These are phyloP conservation scores for Warburgia ugandensis DNA, from an alignment of 164 flowering plant genomes.

Conservation along the genomic window DNA sequence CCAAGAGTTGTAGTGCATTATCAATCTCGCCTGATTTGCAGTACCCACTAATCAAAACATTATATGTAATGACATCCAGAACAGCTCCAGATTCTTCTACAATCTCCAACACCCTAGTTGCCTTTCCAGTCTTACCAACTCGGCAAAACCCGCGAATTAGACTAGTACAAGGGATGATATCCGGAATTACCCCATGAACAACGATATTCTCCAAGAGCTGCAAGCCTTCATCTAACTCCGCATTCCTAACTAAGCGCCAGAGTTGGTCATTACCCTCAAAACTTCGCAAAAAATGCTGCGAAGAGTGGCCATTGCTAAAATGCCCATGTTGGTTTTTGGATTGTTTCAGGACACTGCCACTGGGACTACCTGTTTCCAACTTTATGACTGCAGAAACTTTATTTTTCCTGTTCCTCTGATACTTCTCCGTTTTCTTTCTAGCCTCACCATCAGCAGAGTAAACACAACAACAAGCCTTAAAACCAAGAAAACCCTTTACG, in stretches of 20 bases:
- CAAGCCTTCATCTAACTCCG: constrained; percentile 56
- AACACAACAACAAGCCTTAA: constrained; percentile 20
- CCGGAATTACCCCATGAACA: constrained; percentile 56
- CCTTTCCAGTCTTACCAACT: constrained; percentile 53
- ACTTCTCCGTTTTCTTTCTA: constrained; percentile 11
- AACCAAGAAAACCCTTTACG: constrained; percentile 13
- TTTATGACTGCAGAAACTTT: constrained; percentile 26
- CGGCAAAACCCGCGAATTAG: constrained; percentile 67
- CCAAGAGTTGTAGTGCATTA: constrained; percentile 54
- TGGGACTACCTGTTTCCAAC: constrained; percentile 22
- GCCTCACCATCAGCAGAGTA: constrained; percentile 9
- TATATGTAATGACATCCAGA: constrained; percentile 82
- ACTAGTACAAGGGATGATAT: constrained; percentile 61
- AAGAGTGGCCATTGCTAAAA: constrained; percentile 16
- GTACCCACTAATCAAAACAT: constrained; percentile 72
- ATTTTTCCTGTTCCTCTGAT: constrained; percentile 14
- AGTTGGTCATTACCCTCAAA: constrained; percentile 50
- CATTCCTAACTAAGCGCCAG: constrained; percentile 50
- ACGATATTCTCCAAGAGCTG: constrained; percentile 52
- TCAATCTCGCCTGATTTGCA: constrained; percentile 75
- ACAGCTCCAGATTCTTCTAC: constrained; percentile 71
- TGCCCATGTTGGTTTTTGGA: constrained; percentile 20
- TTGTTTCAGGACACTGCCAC: constrained; percentile 27
- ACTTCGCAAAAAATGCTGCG: constrained; percentile 13
- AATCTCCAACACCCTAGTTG: constrained; percentile 58